Base-by-base conservation (phyloP, 306 rosid genomes). In the Leucaena leucocephala region DNA sequence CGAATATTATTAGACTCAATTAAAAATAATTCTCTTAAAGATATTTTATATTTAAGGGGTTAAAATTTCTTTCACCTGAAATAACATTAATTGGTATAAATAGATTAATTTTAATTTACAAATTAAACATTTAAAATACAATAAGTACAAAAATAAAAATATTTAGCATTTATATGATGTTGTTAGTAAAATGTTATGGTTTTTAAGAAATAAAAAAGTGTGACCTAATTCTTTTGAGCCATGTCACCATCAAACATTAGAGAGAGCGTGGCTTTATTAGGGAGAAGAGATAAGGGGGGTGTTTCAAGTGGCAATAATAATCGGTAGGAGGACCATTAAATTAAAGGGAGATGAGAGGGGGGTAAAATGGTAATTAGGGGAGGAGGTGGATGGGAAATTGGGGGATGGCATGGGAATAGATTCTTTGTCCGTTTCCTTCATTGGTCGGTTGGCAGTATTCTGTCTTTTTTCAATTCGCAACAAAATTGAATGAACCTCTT, bases 391-490 rank as follows among this genome's bases (percentile, higher is more conserved):
- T 76, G 65, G 65, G 76, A 69, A 17, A 52, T 52, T 5, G 58
- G 58, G 22, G 2, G 5, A 43, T 43, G 46, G 58, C 3, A 74
- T 76, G 59, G 90, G 84, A 45, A 78, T 55, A 54, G 82, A 88
- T 87, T 92, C 86, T 79, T 81, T 90, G 89, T 84, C 86, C 84
- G 76, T 81, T 84, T 86, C 80, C 78, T 82, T 69, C 77, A 68
- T 62, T 70, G 87, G 90, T 82, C 84, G 90, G 98, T 81, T 87
- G 66, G 82, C 81, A 71, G 85, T 88, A 82, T 80, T 76, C 74
- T 67, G 69, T 82, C 46, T 65, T n/a, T 67, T 70, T 67, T 66
- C 58, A 83, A 72, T 54, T 63, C 44, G 57, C 11, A 63, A 22
- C 40, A 14, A 61, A 61, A 4, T 63, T 63, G 68, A 61, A 61